Percentiles rank a stretch among this genome's conserved stretches.
Evolutionary conservation across 805 yeast species (phyloP).

Genomic region (Metschnikowia gelsemii): DNA sequence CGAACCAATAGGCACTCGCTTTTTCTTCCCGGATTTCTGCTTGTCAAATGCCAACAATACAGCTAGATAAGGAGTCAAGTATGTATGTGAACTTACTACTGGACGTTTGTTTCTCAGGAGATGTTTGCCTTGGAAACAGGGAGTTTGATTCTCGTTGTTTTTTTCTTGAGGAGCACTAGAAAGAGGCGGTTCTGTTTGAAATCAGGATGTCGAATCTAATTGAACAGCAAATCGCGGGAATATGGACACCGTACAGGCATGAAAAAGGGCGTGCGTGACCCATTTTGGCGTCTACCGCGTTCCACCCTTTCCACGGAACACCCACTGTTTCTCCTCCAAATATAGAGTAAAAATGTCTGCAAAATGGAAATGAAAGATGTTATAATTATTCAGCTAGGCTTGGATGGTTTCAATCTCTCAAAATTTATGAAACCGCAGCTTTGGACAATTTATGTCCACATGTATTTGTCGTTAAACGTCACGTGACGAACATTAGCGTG

Average conservation of each 20-base stretch:
- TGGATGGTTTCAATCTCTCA: no score
- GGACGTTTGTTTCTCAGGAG: conserved; percentile 5
- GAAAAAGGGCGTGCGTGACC: conserved; percentile 16
- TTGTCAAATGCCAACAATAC: conserved; percentile 2
- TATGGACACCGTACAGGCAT: conserved; percentile 19
- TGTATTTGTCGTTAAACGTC: no score
- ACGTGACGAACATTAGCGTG: no score
- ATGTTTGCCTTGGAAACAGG: conserved; percentile 10
- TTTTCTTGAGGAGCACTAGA: conserved; percentile 8
- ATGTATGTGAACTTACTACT: conserved; percentile 5
- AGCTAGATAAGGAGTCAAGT: conserved; percentile 5
- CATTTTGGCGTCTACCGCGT: conserved; percentile 12
- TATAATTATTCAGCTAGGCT: no score
- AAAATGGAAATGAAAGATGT: no score
- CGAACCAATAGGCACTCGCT: conserved; percentile 6
- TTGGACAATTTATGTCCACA: no score
- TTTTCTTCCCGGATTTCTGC: conserved; percentile 1
- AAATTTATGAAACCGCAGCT: no score
- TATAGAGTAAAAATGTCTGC: no score
- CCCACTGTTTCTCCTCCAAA: no score
- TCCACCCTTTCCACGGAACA: no score
- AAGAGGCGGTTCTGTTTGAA: conserved; percentile 16
- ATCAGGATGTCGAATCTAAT: conserved; percentile 22
- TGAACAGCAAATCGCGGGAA: conserved; percentile 27
- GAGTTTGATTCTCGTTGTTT: not conserved